Base-by-base conservation (phyloP, 129 eudicot genomes). In the Heracleum sosnowskyi region DNA sequence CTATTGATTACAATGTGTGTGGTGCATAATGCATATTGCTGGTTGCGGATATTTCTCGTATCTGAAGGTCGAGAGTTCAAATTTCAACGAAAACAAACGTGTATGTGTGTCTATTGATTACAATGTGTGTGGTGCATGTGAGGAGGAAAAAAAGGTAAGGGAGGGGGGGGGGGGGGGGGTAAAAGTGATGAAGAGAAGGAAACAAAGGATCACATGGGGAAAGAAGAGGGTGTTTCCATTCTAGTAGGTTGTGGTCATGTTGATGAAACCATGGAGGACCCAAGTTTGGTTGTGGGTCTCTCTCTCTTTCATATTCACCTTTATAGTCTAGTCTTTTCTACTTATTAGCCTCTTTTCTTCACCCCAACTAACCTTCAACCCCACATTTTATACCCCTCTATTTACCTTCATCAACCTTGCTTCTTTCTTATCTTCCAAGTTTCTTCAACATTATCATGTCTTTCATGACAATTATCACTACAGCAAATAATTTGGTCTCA, bases 231-330 rank as follows among this genome's bases (percentile, higher is more conserved):
- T 60, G 68, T 60, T 60, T 60, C 33, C 68, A 26, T 60, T 13
- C 12, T 10, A 11, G 68, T n/a, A 60, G 68, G 29, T 10, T 60
- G 68, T 4, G 29, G 34, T n/a, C 33, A 60, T 60, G 68, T 60
- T 60, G 68, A 60, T 60, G 68, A 60, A 60, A 60, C 33, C 68
- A 60, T 60, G 68, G 68, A 60, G 68, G 68, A 57, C 68, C 68
- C 68, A 9, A 26, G 68, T 60, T 26, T 57, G 33, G 33, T n/a
- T 57, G 33, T 2, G 16, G 5, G 15, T 57, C 66, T 57, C 33
- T 57, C 4, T 57, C n/a, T n/a, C n/a, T 57, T 9, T 64, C 18
- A 31, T 0, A 2, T 64, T 64, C 24, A 64, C 71, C 71, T 64
- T 64, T 64, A 4, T 31, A 64, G 39, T 64, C 39, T 15, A 64